Evolutionary conservation across 306 rosid genomes (phyloP).

Genomic region (Pterocarpus santalinus): DNA sequence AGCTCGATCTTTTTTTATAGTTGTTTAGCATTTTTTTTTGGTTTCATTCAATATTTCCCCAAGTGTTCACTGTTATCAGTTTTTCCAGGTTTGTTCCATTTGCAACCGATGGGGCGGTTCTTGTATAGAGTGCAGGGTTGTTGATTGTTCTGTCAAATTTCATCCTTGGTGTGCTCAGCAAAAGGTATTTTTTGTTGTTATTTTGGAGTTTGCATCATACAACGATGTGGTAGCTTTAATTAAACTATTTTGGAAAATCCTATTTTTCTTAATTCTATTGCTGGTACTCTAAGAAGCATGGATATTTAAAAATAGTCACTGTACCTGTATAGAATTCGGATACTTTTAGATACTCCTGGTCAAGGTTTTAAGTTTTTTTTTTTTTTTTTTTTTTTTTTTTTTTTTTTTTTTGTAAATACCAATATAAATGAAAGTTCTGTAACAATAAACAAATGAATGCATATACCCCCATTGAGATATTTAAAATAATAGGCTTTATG

Average conservation of each 20-base stretch:
- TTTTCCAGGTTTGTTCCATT: constrained; percentile 65
- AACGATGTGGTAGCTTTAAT: constrained; percentile 7
- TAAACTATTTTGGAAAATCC: neutral
- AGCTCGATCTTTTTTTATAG: neutral
- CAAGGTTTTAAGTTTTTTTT: no score
- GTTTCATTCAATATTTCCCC: constrained; percentile 8
- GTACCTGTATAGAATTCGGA: no score
- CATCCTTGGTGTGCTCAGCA: constrained; percentile 88
- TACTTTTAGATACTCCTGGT: no score
- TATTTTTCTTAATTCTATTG: neutral
- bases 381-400: no score
- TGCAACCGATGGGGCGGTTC: constrained; percentile 71
- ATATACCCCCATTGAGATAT: no score
- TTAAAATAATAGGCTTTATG: no score
- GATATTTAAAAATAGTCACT: no score
- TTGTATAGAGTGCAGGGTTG: constrained; percentile 70
- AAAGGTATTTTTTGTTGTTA: constrained; percentile 53
- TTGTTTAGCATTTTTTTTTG: constrained; percentile 1
- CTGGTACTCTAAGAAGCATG: neutral
- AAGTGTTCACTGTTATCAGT: constrained; percentile 27
- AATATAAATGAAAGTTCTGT: no score
- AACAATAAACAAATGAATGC: no score
- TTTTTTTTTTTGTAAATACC: no score
- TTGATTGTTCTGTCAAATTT: constrained; percentile 64
- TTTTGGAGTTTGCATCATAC: constrained; percentile 11